phyloP scores from a whole-genome alignment of 352 stramenopile species.

The Blastocystis hominis region DNA sequence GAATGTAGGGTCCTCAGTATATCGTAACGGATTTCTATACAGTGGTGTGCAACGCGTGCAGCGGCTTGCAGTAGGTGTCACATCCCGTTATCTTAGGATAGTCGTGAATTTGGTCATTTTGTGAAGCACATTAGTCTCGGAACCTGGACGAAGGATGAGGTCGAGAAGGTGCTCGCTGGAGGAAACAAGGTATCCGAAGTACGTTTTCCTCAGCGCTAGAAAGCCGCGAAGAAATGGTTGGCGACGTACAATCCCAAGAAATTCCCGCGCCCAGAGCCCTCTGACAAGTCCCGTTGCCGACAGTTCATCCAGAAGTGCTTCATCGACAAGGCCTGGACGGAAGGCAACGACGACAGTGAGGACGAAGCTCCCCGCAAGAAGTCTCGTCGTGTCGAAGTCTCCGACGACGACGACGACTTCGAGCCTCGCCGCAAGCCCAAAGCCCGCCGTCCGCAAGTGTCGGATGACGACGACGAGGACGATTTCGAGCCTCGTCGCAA shows the following conservation, averaged over 20 bases:
- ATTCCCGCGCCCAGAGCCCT: conserved; percentile 12
- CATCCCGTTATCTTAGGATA: not conserved
- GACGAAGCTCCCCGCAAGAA: conserved; percentile 36
- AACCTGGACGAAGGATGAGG: conserved; percentile 52
- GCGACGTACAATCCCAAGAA: conserved; percentile 54
- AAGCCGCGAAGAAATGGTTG: conserved; percentile 56
- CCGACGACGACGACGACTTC: conserved; percentile 49
- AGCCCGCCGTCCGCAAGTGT: conserved; percentile 45
- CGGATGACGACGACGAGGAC: conserved; percentile 49
- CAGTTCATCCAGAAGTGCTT: conserved; percentile 59
- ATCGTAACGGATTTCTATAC: conserved; percentile 58
- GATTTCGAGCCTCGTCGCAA: conserved; percentile 34
- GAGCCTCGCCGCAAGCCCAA: conserved; percentile 12
- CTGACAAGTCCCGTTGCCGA: not conserved
- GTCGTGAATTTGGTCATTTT: conserved; percentile 54
- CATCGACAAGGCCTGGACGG: conserved; percentile 52
- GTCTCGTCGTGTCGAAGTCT: conserved; percentile 37
- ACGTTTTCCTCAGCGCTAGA: not conserved
- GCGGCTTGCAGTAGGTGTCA: conserved; percentile 22
- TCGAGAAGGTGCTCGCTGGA: conserved; percentile 51
- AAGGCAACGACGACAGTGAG: conserved; percentile 38
- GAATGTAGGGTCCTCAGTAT: conserved; percentile 51
- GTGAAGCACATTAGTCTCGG: conserved; percentile 47
- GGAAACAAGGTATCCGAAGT: conserved; percentile 26
- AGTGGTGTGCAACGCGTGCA: conserved; percentile 48